Evolutionary conservation across 768 basidiomycete species (phyloP), one percentile per base, ranked within the genome.

Genomic region (Grammothele lineata): DNA sequence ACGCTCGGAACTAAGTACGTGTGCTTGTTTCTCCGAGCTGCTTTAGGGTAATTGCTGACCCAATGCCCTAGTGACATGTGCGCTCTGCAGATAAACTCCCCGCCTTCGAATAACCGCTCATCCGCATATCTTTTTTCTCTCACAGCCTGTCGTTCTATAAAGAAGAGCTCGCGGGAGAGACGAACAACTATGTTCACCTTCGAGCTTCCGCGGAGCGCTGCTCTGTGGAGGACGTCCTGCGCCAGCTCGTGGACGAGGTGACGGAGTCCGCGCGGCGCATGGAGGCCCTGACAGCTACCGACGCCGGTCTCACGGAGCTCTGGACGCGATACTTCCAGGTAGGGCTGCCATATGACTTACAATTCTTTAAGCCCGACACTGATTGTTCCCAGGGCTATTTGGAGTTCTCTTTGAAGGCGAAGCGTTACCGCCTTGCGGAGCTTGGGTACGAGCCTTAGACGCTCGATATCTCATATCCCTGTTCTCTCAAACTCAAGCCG

Each of bases 141-240:
- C 24, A 23, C 44, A 54, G 53, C n/a, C 32, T 57, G 5, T 57
- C 56, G 2, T 57, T 57, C 27, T 57, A 57, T 49, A 53, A 54
- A 26, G 56, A 57, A 30, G 51, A 51, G 21, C 37, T 51, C 5
- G 51, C 36, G 15, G 39, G 50, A 5, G 56, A 57, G 19, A 49
- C 36, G 24, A 48, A 37, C 21, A 57, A 48, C 30, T 57, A 57
- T 44, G 41, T 57, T 22, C 46, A 48, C 38, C 30, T 54, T 5
- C 52, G 56, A 17, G 56, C 56, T 0, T 25, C 33, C 12, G 47
- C 36, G 3, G 47, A 46, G 22, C 40, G 41, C n/a, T 38, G 24
- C 8, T 18, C 52, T 2, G 9, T 15, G 0, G n/a, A 27, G 2
- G 22, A 37, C 0, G 40, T 50, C 11, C 50, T 57, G 5, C 45